Evolutionary conservation across 2,329 filamentous ascomycete genomes (phyloP).

Genomic region (Talaromyces pinophilus): DNA sequence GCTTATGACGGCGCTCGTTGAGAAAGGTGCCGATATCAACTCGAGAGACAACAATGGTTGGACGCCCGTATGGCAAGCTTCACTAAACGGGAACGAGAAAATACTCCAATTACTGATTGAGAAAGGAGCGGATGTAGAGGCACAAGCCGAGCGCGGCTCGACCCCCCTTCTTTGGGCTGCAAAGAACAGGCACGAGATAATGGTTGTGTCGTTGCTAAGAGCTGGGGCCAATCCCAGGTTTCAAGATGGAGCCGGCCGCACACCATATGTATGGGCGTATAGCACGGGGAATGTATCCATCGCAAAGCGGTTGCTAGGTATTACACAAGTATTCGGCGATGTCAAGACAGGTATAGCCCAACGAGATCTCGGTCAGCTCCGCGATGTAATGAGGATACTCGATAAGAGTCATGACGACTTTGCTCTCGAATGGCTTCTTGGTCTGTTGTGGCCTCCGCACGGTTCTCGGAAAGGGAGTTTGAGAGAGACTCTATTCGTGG

Average conservation of each 20-base stretch:
- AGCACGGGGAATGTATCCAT: background rate
- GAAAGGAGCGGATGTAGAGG: background rate
- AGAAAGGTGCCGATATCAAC: slow-evolving; percentile 4
- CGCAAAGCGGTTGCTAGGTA: background rate
- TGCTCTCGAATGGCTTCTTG: background rate
- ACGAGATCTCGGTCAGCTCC: background rate
- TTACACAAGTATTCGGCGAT: background rate
- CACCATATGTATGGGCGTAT: background rate
- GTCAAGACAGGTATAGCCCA: background rate
- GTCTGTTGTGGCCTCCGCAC: background rate
- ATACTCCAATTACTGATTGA: background rate
- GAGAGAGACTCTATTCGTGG: too few species aligned
- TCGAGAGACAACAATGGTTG: background rate
- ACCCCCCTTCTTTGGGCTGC: background rate
- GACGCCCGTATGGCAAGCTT: background rate
- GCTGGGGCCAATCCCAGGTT: background rate
- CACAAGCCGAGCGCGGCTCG: background rate
- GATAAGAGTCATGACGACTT: background rate
- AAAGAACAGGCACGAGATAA: background rate
- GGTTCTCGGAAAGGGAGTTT: too few species aligned
- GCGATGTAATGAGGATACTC: background rate
- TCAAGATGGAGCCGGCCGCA: background rate
- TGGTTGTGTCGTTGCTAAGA: background rate
- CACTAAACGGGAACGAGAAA: background rate
- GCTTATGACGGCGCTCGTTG: background rate